Base-by-base conservation (phyloP, 2,329 filamentous ascomycete species). In the Dendrostoma leiphaemia region DNA sequence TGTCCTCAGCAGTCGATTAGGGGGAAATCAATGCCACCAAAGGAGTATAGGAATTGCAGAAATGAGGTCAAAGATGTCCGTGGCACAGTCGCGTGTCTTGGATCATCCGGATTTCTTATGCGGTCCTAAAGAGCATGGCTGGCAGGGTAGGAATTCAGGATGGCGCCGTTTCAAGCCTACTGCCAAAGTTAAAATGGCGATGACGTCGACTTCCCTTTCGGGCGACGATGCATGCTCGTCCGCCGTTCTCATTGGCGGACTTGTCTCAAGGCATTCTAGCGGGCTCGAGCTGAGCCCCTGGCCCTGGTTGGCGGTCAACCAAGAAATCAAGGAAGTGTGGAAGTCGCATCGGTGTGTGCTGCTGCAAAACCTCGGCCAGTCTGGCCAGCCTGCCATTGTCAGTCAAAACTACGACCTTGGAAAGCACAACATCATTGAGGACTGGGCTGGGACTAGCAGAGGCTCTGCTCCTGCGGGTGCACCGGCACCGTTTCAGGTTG, bases 151-250 rank as follows among this genome's bases (percentile, higher is more conserved):
- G 10, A 29, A 35, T 19, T 9, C 13, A 37, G 19, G 24, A 26
- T 17, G 44, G 35, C 35, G 19, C 23, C 15, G 44, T 48, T 53
- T 53, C 51, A 48, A 48, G 41, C 32, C 48, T 47, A 43, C 28
- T 50, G n/a, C 15, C 24, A 41, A 32, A 13, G 19, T 15, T 13
- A 19, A 26, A 13, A 28, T 29, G 19, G 28, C 9, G 7, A 53
- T 53, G 51, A 53, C 51, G 51, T 53, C 44, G 45, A 35, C 17
- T 53, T 12, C 51, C 45, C 13, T 17, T 48, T 53, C 48, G 15
- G 44, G 44, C 38, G 19, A 29, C 41, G 44, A 43, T 26, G 23
- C 13, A 13, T 4, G 23, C 24, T 15, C 4, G 12, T 48, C 37
- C 6, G 13, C 15, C 17, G 2, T 1, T 43, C 4, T 29, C 6